phyloP scores from a whole-genome alignment of 1,284 basidiomycete species.

The Rhodotorula sp. region DNA sequence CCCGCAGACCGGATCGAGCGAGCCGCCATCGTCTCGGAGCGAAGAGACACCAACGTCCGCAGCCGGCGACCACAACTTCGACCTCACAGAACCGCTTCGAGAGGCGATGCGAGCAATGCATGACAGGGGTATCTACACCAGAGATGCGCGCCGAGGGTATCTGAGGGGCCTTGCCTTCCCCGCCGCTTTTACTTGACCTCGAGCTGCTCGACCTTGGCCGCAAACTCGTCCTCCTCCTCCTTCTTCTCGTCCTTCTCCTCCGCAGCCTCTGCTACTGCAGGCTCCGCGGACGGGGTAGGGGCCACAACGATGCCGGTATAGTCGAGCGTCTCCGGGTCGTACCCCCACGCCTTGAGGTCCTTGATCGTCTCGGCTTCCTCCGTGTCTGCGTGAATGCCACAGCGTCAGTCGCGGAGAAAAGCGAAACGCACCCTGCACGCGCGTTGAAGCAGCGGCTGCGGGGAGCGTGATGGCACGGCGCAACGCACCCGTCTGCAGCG shows the following conservation, averaged over 20 bases:
- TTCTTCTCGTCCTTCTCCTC: not conserved
- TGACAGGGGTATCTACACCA: not conserved
- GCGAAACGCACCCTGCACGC: too few species aligned
- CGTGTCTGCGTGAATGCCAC: slow-evolving; percentile 16
- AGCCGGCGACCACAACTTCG: not conserved
- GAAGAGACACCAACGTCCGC: not conserved
- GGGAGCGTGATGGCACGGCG: not conserved
- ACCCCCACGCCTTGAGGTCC: slow-evolving; percentile 31
- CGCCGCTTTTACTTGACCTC: not conserved
- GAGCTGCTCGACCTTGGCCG: not conserved
- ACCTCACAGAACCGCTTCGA: not conserved
- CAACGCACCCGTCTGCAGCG: slow-evolving; percentile 30
- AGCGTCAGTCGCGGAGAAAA: not conserved
- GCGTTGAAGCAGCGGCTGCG: too few species aligned
- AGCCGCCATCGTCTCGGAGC: not conserved
- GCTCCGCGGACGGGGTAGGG: too few species aligned
- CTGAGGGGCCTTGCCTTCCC: not conserved
- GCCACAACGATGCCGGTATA: too few species aligned
- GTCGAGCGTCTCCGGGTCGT: slow-evolving; percentile 20
- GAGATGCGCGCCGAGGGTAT: not conserved
- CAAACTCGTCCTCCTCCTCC: not conserved
- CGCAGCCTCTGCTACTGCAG: not conserved
- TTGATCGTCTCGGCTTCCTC: slow-evolving; percentile 33
- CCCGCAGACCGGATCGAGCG: slow-evolving; percentile 31
- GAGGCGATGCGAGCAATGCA: not conserved